phyloP scores from a whole-genome alignment of 2,329 filamentous ascomycete species.

The Dichotomopilus funicola region DNA sequence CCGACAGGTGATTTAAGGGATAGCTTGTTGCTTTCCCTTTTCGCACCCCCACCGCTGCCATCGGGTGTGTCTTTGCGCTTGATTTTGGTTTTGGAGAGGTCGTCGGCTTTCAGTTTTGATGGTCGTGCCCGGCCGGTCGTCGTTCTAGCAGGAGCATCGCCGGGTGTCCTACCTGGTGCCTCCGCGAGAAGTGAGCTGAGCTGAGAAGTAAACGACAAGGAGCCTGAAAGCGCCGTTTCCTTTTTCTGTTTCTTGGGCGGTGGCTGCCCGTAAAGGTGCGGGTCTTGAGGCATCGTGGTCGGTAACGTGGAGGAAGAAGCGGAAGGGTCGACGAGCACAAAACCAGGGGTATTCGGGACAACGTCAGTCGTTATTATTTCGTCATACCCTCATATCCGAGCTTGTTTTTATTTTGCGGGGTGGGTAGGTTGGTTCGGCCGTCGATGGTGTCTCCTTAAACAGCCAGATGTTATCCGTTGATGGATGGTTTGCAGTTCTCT shows the following conservation, averaged over 20 bases:
- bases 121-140: slow-evolving; percentile 47
- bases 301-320: background rate
- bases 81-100: slow-evolving; percentile 55
- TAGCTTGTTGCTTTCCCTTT: slow-evolving; percentile 33
- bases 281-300: slow-evolving; percentile 53
- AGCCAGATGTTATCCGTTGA: too few species aligned
- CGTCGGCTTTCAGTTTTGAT: slow-evolving; percentile 50
- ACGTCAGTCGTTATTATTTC: too few species aligned
- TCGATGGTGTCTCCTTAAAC: too few species aligned
- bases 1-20: slow-evolving; percentile 46
- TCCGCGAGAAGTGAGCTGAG: slow-evolving; percentile 72
- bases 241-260: slow-evolving; percentile 63
- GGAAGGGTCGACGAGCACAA: too few species aligned
- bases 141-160: slow-evolving; percentile 33
- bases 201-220: slow-evolving; percentile 81
- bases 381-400: too few species aligned
- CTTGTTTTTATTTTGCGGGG: too few species aligned
- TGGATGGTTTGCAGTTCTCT: too few species aligned
- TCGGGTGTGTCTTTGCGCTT: slow-evolving; percentile 34
- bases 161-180: slow-evolving; percentile 33
- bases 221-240: slow-evolving; percentile 63
- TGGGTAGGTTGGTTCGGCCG: too few species aligned
- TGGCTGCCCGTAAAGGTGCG: slow-evolving; percentile 69
- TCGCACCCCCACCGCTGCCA: slow-evolving; percentile 30
- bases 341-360: too few species aligned